Percentiles rank a stretch among this genome's conserved stretches.
Conservation (phyloP, 2,329 filamentous ascomycete species). For the Tolypocladium nubicola region DNA sequence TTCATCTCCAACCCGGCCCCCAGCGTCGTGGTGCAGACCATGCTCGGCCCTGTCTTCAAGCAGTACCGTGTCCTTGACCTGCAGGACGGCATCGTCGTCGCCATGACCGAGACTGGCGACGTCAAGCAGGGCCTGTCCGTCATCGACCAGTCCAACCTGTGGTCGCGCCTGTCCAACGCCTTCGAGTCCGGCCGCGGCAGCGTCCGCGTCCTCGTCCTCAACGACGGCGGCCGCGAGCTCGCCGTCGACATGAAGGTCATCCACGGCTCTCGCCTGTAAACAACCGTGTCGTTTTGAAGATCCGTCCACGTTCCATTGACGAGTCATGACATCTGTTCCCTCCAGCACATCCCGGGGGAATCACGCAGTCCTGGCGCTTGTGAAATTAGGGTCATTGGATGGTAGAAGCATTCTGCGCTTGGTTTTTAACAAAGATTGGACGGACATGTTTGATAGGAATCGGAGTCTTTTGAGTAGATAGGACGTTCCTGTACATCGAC, state of each 20-base stretch:
- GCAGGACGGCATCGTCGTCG: slow-evolving; percentile 74
- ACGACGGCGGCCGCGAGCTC: slow-evolving; percentile 84
- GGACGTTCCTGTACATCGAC: slow-evolving; percentile 31
- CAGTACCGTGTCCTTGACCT: slow-evolving; percentile 99
- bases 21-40: slow-evolving; percentile 97
- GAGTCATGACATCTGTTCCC: slow-evolving; percentile 1
- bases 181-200: slow-evolving; percentile 90
- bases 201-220: slow-evolving; percentile 92
- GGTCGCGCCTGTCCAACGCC: slow-evolving; percentile 65
- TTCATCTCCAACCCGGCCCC: slow-evolving; percentile 96
- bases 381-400: slow-evolving; percentile 14
- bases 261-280: slow-evolving; percentile 63
- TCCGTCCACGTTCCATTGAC: slow-evolving; percentile 5
- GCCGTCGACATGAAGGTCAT: slow-evolving; percentile 99
- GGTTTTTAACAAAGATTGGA: slow-evolving; percentile 18
- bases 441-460: slow-evolving; percentile 21
- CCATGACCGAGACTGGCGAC: slow-evolving; percentile 98
- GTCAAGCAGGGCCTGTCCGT: slow-evolving; percentile 94
- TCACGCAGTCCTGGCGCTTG: slow-evolving; percentile 10
- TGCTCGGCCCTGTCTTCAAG: slow-evolving; percentile 99
- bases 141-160: slow-evolving; percentile 89
- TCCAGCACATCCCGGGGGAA: not conserved
- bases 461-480: slow-evolving; percentile 30
- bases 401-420: slow-evolving; percentile 11
- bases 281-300: not conserved